These are phyloP conservation scores for Tuber umbilicatum DNA, from an alignment of 495 filamentous ascomycete species.

Conservation along the genomic window DNA sequence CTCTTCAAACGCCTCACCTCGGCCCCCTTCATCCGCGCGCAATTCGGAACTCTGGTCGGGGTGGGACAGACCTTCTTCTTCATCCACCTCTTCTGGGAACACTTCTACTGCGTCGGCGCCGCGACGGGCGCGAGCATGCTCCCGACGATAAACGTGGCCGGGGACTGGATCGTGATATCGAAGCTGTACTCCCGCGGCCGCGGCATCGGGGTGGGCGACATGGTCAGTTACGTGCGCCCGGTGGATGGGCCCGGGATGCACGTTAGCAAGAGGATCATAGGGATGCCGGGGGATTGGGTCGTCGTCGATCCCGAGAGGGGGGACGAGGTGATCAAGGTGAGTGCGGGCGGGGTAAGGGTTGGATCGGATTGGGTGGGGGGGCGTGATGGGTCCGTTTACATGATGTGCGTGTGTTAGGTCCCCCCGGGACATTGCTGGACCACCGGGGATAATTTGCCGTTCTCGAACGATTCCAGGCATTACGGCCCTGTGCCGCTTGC, in stretches of 20 bases:
- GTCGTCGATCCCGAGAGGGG: conserved; percentile 56
- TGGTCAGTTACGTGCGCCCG: conserved; percentile 72
- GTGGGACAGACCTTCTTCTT: conserved; percentile 48
- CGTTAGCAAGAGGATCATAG: conserved; percentile 74
- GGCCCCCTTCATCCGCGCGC: conserved; percentile 44
- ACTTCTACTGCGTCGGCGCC: conserved; percentile 50
- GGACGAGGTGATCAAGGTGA: conserved; percentile 67
- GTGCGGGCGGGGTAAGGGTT: conserved; percentile 18
- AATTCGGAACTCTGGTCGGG: conserved; percentile 38
- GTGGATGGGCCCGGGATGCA: conserved; percentile 52
- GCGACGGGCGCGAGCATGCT: conserved; percentile 70
- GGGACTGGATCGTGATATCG: conserved; percentile 63
- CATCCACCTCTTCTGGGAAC: conserved; percentile 55
- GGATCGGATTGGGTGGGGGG: conserved; percentile 4
- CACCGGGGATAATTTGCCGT: conserved; percentile 75
- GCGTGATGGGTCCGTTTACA: neutral
- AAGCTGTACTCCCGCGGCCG: conserved; percentile 60
- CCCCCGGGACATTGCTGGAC: conserved; percentile 86
- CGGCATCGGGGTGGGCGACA: conserved; percentile 68
- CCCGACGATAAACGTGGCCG: conserved; percentile 61
- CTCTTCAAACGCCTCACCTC: neutral
- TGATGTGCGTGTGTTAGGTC: conserved; percentile 51
- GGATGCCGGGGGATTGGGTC: conserved; percentile 87
- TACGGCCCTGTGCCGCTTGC: conserved; percentile 82
- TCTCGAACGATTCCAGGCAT: conserved; percentile 74